Evolutionary conservation across 2,329 filamentous ascomycete species (phyloP).

Genomic region (Ceratocystis eucalypticola): DNA sequence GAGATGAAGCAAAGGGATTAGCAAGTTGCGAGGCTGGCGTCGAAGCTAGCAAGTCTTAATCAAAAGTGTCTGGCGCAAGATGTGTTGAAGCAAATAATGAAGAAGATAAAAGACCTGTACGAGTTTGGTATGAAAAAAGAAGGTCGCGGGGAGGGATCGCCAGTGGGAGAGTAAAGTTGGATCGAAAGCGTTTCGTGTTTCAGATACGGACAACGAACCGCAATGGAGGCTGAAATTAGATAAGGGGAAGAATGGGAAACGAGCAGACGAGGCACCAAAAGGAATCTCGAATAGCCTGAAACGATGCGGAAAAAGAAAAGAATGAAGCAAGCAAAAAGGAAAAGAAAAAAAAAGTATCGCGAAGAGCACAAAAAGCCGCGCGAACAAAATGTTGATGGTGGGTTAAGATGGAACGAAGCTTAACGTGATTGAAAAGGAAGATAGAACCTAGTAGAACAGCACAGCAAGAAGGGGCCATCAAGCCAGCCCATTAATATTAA

Average conservation of each 20-base stretch:
- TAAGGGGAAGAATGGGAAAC: constrained; percentile 8
- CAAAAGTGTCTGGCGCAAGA: neutral
- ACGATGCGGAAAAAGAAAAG: neutral
- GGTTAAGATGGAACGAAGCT: neutral
- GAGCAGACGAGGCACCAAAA: neutral
- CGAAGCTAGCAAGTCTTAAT: neutral
- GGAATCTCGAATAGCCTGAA: neutral
- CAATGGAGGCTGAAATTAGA: constrained; percentile 6
- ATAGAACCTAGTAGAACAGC: neutral
- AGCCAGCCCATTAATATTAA: neutral
- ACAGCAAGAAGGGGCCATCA: neutral
- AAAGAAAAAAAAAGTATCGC: neutral
- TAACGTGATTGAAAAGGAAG: neutral
- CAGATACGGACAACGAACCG: neutral
- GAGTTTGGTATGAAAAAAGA: neutral
- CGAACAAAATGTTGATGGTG: neutral
- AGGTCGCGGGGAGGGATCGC: neutral
- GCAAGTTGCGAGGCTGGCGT: neutral
- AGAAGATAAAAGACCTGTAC: neutral
- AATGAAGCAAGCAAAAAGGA: neutral
- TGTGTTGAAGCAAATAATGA: neutral
- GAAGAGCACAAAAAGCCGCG: neutral
- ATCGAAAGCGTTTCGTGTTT: neutral
- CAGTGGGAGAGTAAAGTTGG: neutral
- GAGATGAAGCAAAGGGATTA: neutral